phyloP scores from a whole-genome alignment of 495 filamentous ascomycete genomes.

The Neohortaea acidophila region DNA sequence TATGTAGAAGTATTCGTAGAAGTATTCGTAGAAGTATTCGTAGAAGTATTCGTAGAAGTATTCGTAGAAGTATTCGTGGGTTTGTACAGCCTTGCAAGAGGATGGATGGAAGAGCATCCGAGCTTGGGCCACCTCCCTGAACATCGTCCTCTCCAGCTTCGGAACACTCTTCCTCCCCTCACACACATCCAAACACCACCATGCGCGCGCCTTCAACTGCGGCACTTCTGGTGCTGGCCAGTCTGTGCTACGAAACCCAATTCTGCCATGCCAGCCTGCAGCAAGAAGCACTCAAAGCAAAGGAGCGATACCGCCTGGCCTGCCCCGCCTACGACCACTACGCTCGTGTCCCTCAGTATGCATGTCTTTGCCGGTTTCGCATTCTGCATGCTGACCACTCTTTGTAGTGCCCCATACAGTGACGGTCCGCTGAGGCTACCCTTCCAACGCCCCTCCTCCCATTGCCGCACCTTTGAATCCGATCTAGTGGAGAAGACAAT shows the following conservation, averaged over 20 bases:
- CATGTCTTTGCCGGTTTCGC: neutral
- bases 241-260: constrained; percentile 10
- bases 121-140: too few species aligned
- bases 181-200: too few species aligned
- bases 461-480: constrained; percentile 81
- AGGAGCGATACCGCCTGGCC: constrained; percentile 25
- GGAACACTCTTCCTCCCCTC: too few species aligned
- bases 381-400: neutral
- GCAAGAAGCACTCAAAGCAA: constrained; percentile 7
- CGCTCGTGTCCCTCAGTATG: constrained; percentile 33
- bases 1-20: too few species aligned
- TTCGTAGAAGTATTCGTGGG: too few species aligned
- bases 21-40: too few species aligned
- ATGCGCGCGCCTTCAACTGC: constrained; percentile 11
- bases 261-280: constrained; percentile 7
- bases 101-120: too few species aligned
- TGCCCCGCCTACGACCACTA: constrained; percentile 38
- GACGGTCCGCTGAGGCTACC: constrained; percentile 65
- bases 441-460: constrained; percentile 67
- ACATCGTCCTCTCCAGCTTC: too few species aligned
- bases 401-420: constrained; percentile 57
- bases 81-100: too few species aligned
- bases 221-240: constrained; percentile 12
- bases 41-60: too few species aligned
- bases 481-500: constrained; percentile 79